Conservation (phyloP, 1,284 basidiomycete species). For the Cryptococcus sp. region DNA sequence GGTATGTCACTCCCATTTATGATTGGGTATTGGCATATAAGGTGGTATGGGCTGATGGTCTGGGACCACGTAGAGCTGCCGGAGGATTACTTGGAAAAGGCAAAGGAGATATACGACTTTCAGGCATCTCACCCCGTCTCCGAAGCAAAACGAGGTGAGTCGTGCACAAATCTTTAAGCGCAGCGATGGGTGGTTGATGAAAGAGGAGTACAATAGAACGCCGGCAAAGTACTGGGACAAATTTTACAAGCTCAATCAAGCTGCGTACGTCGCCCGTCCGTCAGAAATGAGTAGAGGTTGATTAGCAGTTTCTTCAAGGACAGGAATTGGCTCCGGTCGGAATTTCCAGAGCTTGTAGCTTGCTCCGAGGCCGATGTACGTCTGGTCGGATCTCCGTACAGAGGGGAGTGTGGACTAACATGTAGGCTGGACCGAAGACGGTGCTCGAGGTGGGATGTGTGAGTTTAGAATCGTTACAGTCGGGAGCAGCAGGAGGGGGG, state of each 20-base stretch:
- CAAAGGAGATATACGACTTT: constrained; percentile 60
- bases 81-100: constrained; percentile 63
- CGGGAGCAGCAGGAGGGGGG: too few species aligned
- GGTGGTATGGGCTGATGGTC: background rate
- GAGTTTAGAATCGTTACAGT: constrained; percentile 44
- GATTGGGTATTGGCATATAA: constrained; percentile 10
- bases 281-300: background rate
- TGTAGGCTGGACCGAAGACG: constrained; percentile 65
- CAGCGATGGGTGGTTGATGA: background rate
- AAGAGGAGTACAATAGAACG: constrained; percentile 37
- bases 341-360: constrained; percentile 77
- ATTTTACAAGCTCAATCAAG: constrained; percentile 77
- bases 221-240: constrained; percentile 63
- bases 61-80: constrained; percentile 85
- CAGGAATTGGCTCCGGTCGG: constrained; percentile 86
- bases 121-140: constrained; percentile 67
- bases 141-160: constrained; percentile 54
- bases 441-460: constrained; percentile 85
- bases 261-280: constrained; percentile 22
- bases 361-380: constrained; percentile 63
- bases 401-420: background rate
- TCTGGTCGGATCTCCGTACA: background rate
- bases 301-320: constrained; percentile 78
- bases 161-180: background rate
- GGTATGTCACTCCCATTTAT: constrained; percentile 21